Evolutionary conservation across 2,329 filamentous ascomycete species (phyloP).

Genomic region (Penicillium sp.): DNA sequence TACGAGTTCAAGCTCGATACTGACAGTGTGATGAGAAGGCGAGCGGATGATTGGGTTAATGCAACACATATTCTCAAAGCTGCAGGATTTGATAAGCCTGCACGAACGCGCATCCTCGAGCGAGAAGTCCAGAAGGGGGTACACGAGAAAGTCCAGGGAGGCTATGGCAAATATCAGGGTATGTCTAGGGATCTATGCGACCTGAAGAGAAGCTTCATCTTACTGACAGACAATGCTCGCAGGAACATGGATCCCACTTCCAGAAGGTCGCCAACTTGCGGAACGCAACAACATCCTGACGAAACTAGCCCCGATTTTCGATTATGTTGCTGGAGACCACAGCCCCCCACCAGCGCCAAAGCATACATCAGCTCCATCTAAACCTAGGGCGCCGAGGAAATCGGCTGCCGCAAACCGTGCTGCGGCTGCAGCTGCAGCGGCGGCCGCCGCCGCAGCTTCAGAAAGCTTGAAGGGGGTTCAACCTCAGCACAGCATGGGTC

Average conservation of each 20-base stretch:
- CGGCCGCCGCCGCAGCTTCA: slow-evolving; percentile 16
- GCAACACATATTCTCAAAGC: slow-evolving; percentile 98
- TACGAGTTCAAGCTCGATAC: slow-evolving; percentile 86
- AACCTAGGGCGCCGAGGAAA: slow-evolving; percentile 70
- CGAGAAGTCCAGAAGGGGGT: slow-evolving; percentile 94
- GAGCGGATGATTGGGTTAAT: slow-evolving; percentile 96
- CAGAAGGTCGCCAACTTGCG: slow-evolving; percentile 75
- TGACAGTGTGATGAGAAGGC: slow-evolving; percentile 94
- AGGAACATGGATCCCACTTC: slow-evolving; percentile 95
- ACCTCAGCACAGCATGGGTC: slow-evolving; percentile 35
- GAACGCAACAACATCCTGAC: slow-evolving; percentile 83
- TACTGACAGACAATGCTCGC: slow-evolving; percentile 5
- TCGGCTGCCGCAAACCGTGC: slow-evolving; percentile 57
- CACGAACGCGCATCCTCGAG: slow-evolving; percentile 89
- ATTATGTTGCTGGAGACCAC: slow-evolving; percentile 77
- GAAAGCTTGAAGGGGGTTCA: slow-evolving; percentile 35
- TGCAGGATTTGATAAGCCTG: slow-evolving; percentile 94
- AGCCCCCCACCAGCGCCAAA: slow-evolving; percentile 93
- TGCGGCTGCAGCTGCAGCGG: slow-evolving; percentile 19
- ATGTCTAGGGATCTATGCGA: slow-evolving; percentile 15
- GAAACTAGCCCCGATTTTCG: slow-evolving; percentile 81
- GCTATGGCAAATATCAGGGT: slow-evolving; percentile 98
- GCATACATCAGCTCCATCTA: slow-evolving; percentile 71
- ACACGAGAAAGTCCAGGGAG: slow-evolving; percentile 97
- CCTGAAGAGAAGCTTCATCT: background rate